Base-by-base conservation (phyloP, 345 rosid genomes). In the Cardiospermum halicacabum region DNA sequence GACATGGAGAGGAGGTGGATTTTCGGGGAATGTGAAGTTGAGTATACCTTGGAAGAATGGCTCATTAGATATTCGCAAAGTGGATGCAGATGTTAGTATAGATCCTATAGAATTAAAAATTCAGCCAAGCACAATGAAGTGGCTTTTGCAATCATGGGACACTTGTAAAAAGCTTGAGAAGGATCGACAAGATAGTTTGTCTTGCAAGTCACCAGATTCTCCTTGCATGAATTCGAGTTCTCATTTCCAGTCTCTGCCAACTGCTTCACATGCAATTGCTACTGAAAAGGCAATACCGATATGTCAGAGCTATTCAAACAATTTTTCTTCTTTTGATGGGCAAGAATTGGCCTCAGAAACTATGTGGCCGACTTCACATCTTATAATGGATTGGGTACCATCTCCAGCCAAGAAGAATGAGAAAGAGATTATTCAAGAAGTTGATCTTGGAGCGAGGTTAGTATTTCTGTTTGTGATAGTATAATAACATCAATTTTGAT, bases 1-100 rank as follows among this genome's bases (percentile, higher is more conserved):
- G 74, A 78, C 77, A 30, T 88, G 96, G 55, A 69, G 74, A 65
- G 71, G 75, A 75, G 95, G 83, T 70, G 89, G 95, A 69, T 80
- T 91, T 76, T 88, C 97, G 5, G 99, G 99, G 68, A 81, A 77
- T 72, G 63, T 94, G 66, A 88, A 74, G 71, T 79, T 91, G 57
- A 91, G 89, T 76, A 91, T 94, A 71, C 99, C 99, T 53, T 94
- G 97, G 94, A 85, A 75, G 76, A 79, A 94, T 78, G 99, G 97
- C 79, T 84, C 92, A 31, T 76, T 91, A 73, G 99, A 94, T 71
- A 85, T 94, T 57, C 82, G 84, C 75, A 86, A 81, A 74, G 87
- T 94, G 76, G 89, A 90, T 80, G 92, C 89, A 34, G 85, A 88
- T 80, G 78, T 91, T 72, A 74, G 60, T 55, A 28, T 88, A 64